Conservation (phyloP, 108 stramenopile genomes). For the Fistulifera pelliculosa region DNA sequence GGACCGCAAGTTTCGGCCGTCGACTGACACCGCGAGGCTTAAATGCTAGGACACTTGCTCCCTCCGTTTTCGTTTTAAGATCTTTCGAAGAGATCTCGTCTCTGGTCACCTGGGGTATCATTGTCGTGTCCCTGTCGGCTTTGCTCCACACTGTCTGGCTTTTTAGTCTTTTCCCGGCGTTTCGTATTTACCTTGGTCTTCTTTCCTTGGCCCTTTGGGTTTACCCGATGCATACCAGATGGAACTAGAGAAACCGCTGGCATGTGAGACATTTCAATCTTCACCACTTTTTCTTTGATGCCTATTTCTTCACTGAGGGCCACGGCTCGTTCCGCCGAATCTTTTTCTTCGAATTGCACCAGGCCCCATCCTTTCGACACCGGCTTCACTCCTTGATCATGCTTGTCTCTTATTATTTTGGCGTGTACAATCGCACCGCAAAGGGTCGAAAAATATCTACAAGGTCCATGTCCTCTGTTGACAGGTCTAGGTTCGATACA, state of each 20-base stretch:
- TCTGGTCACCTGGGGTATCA: too few species aligned
- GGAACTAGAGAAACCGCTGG: constrained; percentile 71
- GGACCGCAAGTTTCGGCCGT: too few species aligned
- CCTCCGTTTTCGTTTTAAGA: too few species aligned
- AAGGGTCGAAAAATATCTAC: constrained; percentile 58
- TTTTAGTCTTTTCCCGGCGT: constrained; percentile 17
- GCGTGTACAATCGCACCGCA: constrained; percentile 79
- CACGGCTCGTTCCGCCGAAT: constrained; percentile 71
- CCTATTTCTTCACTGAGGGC: constrained; percentile 51
- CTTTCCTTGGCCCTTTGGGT: constrained; percentile 71
- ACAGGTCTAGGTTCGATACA: constrained; percentile 47
- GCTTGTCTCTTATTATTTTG: constrained; percentile 75
- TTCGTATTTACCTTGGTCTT: constrained; percentile 45
- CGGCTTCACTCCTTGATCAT: constrained; percentile 26
- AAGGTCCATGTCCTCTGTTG: constrained; percentile 82
- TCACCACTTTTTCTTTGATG: constrained; percentile 50
- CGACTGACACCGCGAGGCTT: too few species aligned
- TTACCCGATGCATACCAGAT: constrained; percentile 74
- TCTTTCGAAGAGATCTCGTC: too few species aligned
- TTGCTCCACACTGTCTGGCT: too few species aligned
- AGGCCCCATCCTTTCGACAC: constrained; percentile 74
- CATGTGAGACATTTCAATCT: constrained; percentile 65
- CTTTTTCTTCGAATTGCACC: constrained; percentile 79
- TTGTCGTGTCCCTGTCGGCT: too few species aligned
- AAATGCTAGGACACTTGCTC: too few species aligned